Conservation (phyloP, 768 basidiomycete genomes). For the Coprinellus micaceus region DNA sequence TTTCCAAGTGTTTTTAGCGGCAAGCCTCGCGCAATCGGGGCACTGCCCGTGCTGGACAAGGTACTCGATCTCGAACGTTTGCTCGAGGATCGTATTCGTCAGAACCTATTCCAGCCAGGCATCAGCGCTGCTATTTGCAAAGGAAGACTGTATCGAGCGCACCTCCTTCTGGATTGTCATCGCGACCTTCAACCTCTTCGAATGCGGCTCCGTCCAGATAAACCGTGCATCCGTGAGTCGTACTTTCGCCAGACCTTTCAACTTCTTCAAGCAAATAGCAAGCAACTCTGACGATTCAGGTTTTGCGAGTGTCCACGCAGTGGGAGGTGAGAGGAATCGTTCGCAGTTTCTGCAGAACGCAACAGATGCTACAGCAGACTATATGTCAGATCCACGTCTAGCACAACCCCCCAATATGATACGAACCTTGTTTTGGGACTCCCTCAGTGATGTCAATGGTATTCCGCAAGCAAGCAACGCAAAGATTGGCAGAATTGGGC, state of each 20-base stretch:
- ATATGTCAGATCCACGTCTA: too few relatives aligned
- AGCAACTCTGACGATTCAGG: conserved; percentile 93
- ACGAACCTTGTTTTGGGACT: conserved; percentile 87
- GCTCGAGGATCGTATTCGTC: conserved; percentile 92
- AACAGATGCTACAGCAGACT: conserved; percentile 59
- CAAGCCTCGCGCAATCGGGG: conserved; percentile 87
- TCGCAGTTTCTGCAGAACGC: conserved; percentile 96
- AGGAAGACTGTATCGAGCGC: conserved; percentile 14
- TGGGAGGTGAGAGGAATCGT: conserved; percentile 88
- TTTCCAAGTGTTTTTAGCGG: conserved; percentile 99
- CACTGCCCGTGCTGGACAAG: conserved; percentile 95
- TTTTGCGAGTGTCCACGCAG: conserved; percentile 78
- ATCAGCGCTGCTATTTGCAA: too few relatives aligned
- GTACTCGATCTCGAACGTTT: conserved; percentile 95
- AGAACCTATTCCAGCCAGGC: conserved; percentile 51
- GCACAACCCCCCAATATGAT: neutral
- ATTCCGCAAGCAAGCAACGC: conserved; percentile 85
- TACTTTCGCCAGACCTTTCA: conserved; percentile 91
- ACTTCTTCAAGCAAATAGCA: conserved; percentile 90
- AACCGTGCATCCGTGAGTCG: conserved; percentile 97
- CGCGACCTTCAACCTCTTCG: conserved; percentile 86
- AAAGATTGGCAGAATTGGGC: conserved; percentile 90
- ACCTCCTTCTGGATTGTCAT: conserved; percentile 99
- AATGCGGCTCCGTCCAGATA: conserved; percentile 99
- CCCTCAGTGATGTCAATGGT: conserved; percentile 97